Base-by-base conservation (phyloP, 805 yeast species). In the Kluyveromyces nonfermentans region DNA sequence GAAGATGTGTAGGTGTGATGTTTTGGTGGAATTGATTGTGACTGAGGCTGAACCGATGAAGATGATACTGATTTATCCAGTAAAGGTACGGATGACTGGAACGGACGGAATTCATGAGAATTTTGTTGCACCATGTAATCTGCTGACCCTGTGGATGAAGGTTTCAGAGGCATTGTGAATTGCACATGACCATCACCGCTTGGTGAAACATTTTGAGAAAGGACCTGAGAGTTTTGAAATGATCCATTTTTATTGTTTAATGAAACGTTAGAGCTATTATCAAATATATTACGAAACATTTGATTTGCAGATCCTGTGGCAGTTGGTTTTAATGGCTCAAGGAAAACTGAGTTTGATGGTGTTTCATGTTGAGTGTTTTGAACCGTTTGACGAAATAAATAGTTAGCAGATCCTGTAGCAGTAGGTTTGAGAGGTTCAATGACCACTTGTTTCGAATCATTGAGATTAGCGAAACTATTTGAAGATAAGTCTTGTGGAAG, bases 401-500 rank as follows among this genome's bases (percentile, higher is more conserved):
- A 49, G 33, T 60, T 61, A 10, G 65, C 64, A 5, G 68, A 55
- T 5, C 64, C 66, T 4, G 64, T 59, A 4, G 66, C 61, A 8
- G 65, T 53, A 19, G 67, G 64, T 37, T 57, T 60, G 33, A 59
- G 33, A 4, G 68, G 67, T 33, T 66, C 62, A 34, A 58, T 42
- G 17, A 22, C 15, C 6, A 19, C 16, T 17, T 33, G 35, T 5
- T 6, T 20, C 10, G 10, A 12, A 17, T 20, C 33, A 46, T 70
- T 74, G 1, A 82, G 65, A 0, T 87, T 84, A 1, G 74, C 73
- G n/a, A 90, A 89, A 52, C 74, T 79, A 15, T 79, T 73, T 37
- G 84, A 75, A 28, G 34, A 30, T 28, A 36, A 20, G 18, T 36
- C 3, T 5, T 7, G 15, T 14, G 39, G 39, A 10, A 38, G 34